Evolutionary conservation across 2,329 filamentous ascomycete genomes (phyloP), one percentile per base, ranked within the genome.

Genomic region (Phaeoacremonium minimum): DNA sequence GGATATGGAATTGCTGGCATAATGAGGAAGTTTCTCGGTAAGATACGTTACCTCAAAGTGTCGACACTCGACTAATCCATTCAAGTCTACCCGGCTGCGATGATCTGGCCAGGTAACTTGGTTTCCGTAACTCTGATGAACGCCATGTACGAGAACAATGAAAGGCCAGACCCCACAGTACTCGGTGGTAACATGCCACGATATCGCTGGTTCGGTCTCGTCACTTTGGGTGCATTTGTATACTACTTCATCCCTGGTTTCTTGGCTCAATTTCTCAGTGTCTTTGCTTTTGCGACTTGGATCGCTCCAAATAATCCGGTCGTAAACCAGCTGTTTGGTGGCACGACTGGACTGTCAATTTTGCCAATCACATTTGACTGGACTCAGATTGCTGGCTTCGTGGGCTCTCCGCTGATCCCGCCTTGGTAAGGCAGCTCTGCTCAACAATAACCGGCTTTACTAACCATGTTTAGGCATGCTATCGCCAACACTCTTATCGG

Each of bases 321-420:
- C 8, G 58, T 88, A 28, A 89, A 88, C 46, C 83, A 88, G 53
- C 51, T 88, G 2, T 88, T 88, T 46, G 85, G 85, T 3, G 82
- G 80, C 2, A 69, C 67, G 33, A 83, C 78, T 0, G 84, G 85
- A 0, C 45, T 88, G 4, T 84, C 79, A 0, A 51, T 88, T 18
- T 60, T 87, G 6, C 83, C 84, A 2, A 76, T 88, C 19, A 87
- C 83, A 0, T 86, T 88, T 50, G 84, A 88, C 63, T 87, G 84
- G 83, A 83, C 80, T 5, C 80, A 86, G 47, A 72, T 87, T 35
- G 71, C 80, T 4, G 84, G 81, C 32, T 87, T 77, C 42, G 67
- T 84, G 35, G 75, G 76, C 18, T 84, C 79, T 8, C 83, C 83
- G 15, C 59, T 87, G 26, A 81, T 86, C 33, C 75, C 81, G 4